These are phyloP conservation scores for Ananas comosus DNA, from an alignment of 176 grass and related monocot species.

Conservation along the genomic window DNA sequence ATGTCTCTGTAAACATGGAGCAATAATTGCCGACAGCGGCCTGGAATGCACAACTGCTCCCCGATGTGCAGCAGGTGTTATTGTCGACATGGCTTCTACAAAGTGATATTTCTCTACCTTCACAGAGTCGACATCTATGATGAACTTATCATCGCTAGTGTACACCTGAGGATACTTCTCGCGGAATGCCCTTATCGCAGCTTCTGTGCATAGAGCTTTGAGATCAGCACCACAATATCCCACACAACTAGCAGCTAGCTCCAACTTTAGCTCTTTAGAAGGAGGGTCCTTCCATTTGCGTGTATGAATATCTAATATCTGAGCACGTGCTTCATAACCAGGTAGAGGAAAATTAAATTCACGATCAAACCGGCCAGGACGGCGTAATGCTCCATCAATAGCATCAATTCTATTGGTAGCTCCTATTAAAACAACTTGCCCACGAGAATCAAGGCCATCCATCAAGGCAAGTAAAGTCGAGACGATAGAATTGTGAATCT, in stretches of 20 bases:
- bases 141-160: slow-evolving; percentile 95
- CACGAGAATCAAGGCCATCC: slow-evolving; percentile 98
- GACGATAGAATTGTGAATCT: slow-evolving; percentile 99
- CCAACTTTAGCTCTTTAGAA: slow-evolving; percentile 65
- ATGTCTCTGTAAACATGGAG: slow-evolving; percentile 81
- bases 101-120: slow-evolving; percentile 85
- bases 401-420: slow-evolving; percentile 98
- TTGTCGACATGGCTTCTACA: slow-evolving; percentile 96
- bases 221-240: slow-evolving; percentile 98
- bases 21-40: slow-evolving; percentile 64
- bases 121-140: slow-evolving; percentile 92
- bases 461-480: slow-evolving; percentile 98
- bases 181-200: slow-evolving; percentile 89
- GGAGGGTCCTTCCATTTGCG: slow-evolving; percentile 97
- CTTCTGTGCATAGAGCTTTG: slow-evolving; percentile 95
- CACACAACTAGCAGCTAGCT: slow-evolving; percentile 95
- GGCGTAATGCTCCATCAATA: slow-evolving; percentile 94
- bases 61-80: slow-evolving; percentile 91
- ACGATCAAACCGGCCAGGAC: slow-evolving; percentile 94
- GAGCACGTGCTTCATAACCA: slow-evolving; percentile 79
- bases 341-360: slow-evolving; percentile 97
- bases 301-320: slow-evolving; percentile 96
- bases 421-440: slow-evolving; percentile 98
- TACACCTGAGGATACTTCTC: slow-evolving; percentile 99
- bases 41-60: slow-evolving; percentile 88